These are phyloP conservation scores for Fusarium multiceps DNA, from an alignment of 2,329 filamentous ascomycete species.

Conservation along the genomic window DNA sequence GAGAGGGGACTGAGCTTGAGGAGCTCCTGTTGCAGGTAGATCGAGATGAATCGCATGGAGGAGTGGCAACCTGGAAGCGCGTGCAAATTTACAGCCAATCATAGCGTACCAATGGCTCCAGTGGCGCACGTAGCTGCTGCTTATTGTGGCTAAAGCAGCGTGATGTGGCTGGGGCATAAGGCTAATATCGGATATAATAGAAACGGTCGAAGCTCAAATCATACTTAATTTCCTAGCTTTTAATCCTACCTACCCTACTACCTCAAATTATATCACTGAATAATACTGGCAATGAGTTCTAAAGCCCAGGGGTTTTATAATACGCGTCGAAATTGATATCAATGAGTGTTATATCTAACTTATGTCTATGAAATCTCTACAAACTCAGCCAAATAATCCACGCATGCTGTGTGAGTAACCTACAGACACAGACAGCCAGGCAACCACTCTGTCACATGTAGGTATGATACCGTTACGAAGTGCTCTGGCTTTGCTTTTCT, in stretches of 20 bases:
- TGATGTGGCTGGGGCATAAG: not conserved
- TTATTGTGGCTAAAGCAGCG: conserved; percentile 10
- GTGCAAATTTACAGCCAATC: conserved; percentile 39
- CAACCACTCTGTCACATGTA: not conserved
- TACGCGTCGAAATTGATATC: not conserved
- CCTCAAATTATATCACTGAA: not conserved
- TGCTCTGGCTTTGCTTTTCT: not conserved
- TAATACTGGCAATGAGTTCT: not conserved
- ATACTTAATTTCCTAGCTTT: not conserved
- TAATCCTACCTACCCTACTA: not conserved
- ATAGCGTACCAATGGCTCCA: not conserved
- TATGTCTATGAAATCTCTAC: not conserved
- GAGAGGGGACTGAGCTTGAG: conserved; percentile 37
- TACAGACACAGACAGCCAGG: not conserved
- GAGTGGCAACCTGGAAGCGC: conserved; percentile 39
- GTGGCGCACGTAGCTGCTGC: conserved; percentile 32
- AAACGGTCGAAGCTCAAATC: not conserved
- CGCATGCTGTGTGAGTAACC: not conserved
- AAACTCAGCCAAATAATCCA: not conserved
- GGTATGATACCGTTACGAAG: not conserved
- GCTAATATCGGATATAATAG: conserved; percentile 5
- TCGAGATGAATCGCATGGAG: conserved; percentile 46
- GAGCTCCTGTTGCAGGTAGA: conserved; percentile 42
- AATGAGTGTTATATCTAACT: not conserved
- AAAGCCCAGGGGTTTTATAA: not conserved